Conservation (phyloP, 2,329 filamentous ascomycete species). For the Grosmannia penicillata region DNA sequence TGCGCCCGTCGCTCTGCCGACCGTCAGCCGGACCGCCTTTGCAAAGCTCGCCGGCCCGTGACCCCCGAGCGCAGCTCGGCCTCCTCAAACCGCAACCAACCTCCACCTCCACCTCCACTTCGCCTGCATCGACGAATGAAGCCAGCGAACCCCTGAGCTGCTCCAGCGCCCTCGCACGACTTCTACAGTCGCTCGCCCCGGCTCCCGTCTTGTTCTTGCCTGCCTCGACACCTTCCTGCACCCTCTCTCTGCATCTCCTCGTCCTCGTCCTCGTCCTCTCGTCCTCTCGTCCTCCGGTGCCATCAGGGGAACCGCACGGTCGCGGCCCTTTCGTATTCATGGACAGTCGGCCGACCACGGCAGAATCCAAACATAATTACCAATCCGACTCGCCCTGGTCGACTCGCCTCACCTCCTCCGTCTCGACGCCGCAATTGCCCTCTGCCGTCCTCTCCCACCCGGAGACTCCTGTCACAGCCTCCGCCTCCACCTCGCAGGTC, state of each 20-base stretch:
- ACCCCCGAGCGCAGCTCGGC: too few relatives aligned
- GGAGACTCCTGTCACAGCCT: slow-evolving; percentile 11
- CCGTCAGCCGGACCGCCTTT: too few relatives aligned
- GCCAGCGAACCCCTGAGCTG: too few relatives aligned
- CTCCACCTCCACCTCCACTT: too few relatives aligned
- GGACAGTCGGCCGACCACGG: slow-evolving; percentile 34
- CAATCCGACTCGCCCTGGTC: slow-evolving; percentile 24
- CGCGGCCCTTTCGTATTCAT: slow-evolving; percentile 22
- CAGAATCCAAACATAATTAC: slow-evolving; percentile 33
- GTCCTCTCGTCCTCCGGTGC: not conserved
- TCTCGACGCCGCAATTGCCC: slow-evolving; percentile 11
- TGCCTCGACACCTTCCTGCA: too few relatives aligned
- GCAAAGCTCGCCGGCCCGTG: too few relatives aligned
- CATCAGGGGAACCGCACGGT: not conserved
- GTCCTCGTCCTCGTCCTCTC: not conserved
- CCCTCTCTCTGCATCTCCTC: not conserved
- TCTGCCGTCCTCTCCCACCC: slow-evolving; percentile 7
- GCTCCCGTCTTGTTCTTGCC: too few relatives aligned
- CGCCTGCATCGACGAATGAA: too few relatives aligned
- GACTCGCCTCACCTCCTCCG: slow-evolving; percentile 18
- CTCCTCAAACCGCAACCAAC: too few relatives aligned
- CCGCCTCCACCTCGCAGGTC: slow-evolving; percentile 11
- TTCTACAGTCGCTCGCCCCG: too few relatives aligned
- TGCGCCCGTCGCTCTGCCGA: too few relatives aligned
- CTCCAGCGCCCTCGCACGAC: too few relatives aligned